These are phyloP conservation scores for Pisolithus orientalis DNA, from an alignment of 768 basidiomycete genomes.

Conservation along the genomic window DNA sequence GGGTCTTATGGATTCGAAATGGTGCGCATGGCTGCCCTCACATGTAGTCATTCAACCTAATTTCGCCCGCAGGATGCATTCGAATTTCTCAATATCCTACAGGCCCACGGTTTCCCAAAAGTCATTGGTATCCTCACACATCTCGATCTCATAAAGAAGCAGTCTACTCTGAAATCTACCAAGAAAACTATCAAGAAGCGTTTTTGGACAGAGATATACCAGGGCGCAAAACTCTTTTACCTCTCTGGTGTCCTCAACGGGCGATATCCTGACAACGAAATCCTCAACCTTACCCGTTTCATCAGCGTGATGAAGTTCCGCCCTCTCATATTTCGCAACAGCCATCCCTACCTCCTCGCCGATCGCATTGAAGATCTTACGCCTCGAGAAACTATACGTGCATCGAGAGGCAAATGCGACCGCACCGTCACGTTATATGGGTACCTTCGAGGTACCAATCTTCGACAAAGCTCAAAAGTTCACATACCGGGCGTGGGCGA, in stretches of 20 bases:
- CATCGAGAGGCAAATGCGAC: conserved; percentile 82
- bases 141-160: conserved; percentile 94
- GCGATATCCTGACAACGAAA: conserved; percentile 94
- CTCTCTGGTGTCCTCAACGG: conserved; percentile 96
- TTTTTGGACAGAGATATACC: conserved; percentile 99
- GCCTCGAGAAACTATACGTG: conserved; percentile 73
- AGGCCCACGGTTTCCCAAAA: conserved; percentile 97
- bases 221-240: conserved; percentile 97
- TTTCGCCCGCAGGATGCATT: conserved; percentile 79
- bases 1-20: conserved; percentile 98
- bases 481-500: conserved; percentile 97
- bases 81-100: conserved; percentile 95
- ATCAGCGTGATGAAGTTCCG: conserved; percentile 98
- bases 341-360: conserved; percentile 90
- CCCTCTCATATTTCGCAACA: conserved; percentile 91
- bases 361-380: conserved; percentile 96
- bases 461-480: conserved; percentile 68
- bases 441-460: conserved; percentile 86
- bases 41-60: background rate
- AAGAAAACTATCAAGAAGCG: conserved; percentile 96
- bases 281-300: conserved; percentile 93
- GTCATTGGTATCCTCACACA: conserved; percentile 95
- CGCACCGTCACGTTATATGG: conserved; percentile 93
- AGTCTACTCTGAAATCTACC: conserved; percentile 74
- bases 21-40: conserved; percentile 44